Conservation (phyloP, 345 rosid species). For the Rhodamnia argentea region DNA sequence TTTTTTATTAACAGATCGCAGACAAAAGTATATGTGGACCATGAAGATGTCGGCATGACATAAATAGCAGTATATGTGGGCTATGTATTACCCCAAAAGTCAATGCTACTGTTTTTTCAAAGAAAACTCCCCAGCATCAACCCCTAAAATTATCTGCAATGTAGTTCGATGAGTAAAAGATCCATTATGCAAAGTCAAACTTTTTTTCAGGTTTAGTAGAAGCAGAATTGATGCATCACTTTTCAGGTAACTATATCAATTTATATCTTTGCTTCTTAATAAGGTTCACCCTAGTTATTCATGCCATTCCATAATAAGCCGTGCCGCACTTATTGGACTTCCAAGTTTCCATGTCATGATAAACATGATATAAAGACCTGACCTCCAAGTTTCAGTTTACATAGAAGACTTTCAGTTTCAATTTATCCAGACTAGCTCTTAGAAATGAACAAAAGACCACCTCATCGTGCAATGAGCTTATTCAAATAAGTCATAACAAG, state of each 20-base stretch:
- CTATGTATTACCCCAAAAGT: neutral
- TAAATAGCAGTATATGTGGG: neutral
- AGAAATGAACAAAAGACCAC: neutral
- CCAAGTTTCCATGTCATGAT: neutral
- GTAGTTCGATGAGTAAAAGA: neutral
- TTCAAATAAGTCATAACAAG: neutral
- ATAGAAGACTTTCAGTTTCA: constrained; percentile 32
- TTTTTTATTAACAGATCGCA: neutral
- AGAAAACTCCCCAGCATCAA: neutral
- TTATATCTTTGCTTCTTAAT: neutral
- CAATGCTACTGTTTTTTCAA: neutral
- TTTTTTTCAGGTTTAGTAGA: neutral
- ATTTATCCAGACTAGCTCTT: neutral
- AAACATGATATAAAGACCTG: neutral
- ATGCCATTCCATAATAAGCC: neutral
- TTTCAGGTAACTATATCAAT: neutral
- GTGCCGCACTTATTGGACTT: neutral
- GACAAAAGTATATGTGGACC: neutral
- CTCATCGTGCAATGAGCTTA: neutral
- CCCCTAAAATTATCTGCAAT: neutral
- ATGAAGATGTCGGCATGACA: neutral
- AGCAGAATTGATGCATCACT: neutral
- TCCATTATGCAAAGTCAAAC: neutral
- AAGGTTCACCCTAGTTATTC: neutral
- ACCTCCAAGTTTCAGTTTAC: constrained; percentile 12